A percentile compares a stretch with the other conserved stretches of the same genome.
Conservation (phyloP, 2,329 filamentous ascomycete genomes). For the Orbilia javanica region DNA sequence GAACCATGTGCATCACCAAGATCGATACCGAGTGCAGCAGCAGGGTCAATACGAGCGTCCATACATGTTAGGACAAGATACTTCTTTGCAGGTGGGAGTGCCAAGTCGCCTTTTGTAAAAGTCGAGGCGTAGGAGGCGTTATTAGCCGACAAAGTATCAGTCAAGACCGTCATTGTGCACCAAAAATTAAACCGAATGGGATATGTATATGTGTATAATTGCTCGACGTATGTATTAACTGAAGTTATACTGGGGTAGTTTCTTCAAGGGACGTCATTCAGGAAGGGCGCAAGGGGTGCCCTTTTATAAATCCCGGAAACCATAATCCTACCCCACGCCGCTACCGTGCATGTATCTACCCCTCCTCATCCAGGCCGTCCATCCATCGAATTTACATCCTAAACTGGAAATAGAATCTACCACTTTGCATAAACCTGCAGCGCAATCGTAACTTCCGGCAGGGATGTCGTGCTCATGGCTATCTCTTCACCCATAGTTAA, state of each 20-base stretch:
- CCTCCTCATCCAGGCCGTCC: not conserved
- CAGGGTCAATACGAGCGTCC: constrained; percentile 80
- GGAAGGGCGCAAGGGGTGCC: not conserved
- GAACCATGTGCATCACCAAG: constrained; percentile 79
- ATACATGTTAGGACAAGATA: constrained; percentile 82
- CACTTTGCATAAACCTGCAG: not conserved
- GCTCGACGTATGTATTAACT: not conserved
- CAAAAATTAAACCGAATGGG: not conserved
- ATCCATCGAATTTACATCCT: constrained; percentile 12
- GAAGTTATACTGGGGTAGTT: not conserved
- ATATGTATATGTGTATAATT: not conserved
- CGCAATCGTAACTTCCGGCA: constrained; percentile 45
- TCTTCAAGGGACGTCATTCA: not conserved
- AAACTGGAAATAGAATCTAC: constrained; percentile 10
- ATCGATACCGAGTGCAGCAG: constrained; percentile 76
- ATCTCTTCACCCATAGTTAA: not conserved
- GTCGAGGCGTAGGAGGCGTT: constrained; percentile 72
- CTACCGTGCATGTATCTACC: constrained; percentile 9
- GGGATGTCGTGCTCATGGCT: constrained; percentile 45
- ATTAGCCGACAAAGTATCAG: constrained; percentile 71
- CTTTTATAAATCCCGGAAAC: constrained; percentile 16
- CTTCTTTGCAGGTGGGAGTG: constrained; percentile 77
- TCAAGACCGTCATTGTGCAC: constrained; percentile 65
- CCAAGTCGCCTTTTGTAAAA: constrained; percentile 76
- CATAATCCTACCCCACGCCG: constrained; percentile 21